Base-by-base conservation (phyloP, 176 grass and related monocot species). In the Phyllostachys edulis region DNA sequence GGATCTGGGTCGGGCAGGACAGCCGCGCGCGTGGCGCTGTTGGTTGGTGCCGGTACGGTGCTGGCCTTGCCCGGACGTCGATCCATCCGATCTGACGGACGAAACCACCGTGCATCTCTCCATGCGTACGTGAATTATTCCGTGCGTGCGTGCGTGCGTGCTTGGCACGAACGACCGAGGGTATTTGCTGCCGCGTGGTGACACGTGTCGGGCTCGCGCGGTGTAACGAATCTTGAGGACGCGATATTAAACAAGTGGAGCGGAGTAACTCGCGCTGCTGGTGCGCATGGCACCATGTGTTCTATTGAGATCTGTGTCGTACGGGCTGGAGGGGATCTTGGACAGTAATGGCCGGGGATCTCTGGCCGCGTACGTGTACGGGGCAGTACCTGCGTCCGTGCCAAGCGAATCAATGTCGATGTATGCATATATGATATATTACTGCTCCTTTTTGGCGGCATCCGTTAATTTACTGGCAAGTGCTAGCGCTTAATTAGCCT, bases 241-340 rank as follows among this genome's bases (percentile, higher is more conserved):
- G 15, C 16, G 16, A 18, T 18, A 18, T 18, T 18, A 52, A 14
- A 47, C 54, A 8, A 4, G 20, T 9, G 7, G 7, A n/a, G 54
- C 1, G 54, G 52, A 55, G 52, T 21, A 21, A 55, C 51, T 7
- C 17, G 6, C 18, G 55, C 7, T n/a, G 20, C 55, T 23, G 55
- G 55, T 0, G 54, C 50, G 16, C 50, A 52, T 52, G 50, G 47
- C 14, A 13, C 57, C 59, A 62, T 14, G 26, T 26, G 8, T 46
- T 26, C 29, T n/a, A 47, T 11, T n/a, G 60, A 65, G 61, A 79
- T 50, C 77, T 42, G 77, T 12, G 63, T 80, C 0, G 66, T 70
- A 70, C 79, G 66, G 51, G 65, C 15, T 10, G 38, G 24, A 20
- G 12, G 59, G 67, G 80, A 71, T 82, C 67, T 41, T 24, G 79